phyloP scores from a whole-genome alignment of 768 basidiomycete genomes.

The Xerocomellus dryophilus region DNA sequence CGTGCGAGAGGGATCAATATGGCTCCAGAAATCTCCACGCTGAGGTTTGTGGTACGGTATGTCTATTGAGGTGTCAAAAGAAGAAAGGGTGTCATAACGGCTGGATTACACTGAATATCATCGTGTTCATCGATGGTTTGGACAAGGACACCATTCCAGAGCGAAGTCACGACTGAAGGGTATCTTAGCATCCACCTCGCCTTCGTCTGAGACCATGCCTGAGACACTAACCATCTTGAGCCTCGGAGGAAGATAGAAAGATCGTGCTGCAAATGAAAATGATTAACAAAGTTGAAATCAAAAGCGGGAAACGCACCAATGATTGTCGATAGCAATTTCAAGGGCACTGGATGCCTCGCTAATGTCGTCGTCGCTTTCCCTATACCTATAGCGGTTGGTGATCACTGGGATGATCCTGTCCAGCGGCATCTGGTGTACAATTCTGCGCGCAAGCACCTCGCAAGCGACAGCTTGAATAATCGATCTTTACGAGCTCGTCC shows the following conservation, averaged over 20 bases:
- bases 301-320: conserved; percentile 54
- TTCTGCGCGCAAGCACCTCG: conserved; percentile 77
- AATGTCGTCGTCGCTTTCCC: conserved; percentile 69
- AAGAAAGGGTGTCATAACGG: not conserved
- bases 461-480: conserved; percentile 63
- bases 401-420: conserved; percentile 70
- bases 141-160: conserved; percentile 83
- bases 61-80: conserved; percentile 43
- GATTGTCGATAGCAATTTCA: conserved; percentile 89
- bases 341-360: conserved; percentile 75
- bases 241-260: conserved; percentile 82
- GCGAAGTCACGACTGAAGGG: conserved; percentile 63
- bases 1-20: conserved; percentile 72
- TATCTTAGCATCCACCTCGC: conserved; percentile 4
- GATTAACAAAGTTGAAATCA: not conserved
- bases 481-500: not conserved
- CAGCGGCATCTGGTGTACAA: conserved; percentile 65
- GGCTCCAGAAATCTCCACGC: conserved; percentile 58
- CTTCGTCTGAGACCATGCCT: conserved; percentile 7
- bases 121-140: conserved; percentile 73
- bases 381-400: conserved; percentile 72
- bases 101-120: conserved; percentile 69
- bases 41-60: conserved; percentile 60
- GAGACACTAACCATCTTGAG: conserved; percentile 63
- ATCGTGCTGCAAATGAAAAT: conserved; percentile 49